Evolutionary conservation across 441 rosid genomes (phyloP), one percentile per base, ranked within the genome.

Genomic region (Adansonia rubrostipa): DNA sequence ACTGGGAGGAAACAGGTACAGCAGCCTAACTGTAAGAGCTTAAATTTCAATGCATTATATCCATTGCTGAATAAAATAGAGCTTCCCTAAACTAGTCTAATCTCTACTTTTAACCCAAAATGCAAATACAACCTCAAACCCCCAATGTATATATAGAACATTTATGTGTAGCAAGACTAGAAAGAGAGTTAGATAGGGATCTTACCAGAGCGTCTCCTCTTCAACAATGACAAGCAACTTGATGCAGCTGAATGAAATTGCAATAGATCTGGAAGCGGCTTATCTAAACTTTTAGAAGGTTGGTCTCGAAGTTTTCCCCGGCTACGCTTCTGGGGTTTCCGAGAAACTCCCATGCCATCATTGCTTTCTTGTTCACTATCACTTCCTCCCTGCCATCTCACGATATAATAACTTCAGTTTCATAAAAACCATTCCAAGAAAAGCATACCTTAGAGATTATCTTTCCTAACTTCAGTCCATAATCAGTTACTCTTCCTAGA

Each of bases 141-240:
- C 19, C 0, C 20, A 50, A 48, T 69, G 42, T n/a, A n/a, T n/a
- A n/a, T n/a, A n/a, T n/a, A n/a, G n/a, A n/a, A n/a, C n/a, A n/a
- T n/a, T n/a, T 50, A 8, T 50, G 11, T 6, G 51, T 19, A 51
- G n/a, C 44, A 53, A n/a, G 22, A 71, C 66, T n/a, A 33, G 42
- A 48, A 6, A 3, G 7, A 33, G 62, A 74, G 40, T 9, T 47
- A 67, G 57, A 69, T 13, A 48, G 66, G 64, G 65, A 65, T 54
- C 78, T 24, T 80, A 89, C 91, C 91, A 80, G 89, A 83, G 69
- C 88, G 88, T 44, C 78, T 87, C 85, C 83, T 89, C 88, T 87
- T 89, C 80, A 87, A 78, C 50, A 85, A 80, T 68, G 90, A 84
- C 79, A 84, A 75, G 80, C 82, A 33, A 75, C 22, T 66, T 57